Base-by-base conservation (phyloP, 257 asterid species). In the Gardenia jasminoides region DNA sequence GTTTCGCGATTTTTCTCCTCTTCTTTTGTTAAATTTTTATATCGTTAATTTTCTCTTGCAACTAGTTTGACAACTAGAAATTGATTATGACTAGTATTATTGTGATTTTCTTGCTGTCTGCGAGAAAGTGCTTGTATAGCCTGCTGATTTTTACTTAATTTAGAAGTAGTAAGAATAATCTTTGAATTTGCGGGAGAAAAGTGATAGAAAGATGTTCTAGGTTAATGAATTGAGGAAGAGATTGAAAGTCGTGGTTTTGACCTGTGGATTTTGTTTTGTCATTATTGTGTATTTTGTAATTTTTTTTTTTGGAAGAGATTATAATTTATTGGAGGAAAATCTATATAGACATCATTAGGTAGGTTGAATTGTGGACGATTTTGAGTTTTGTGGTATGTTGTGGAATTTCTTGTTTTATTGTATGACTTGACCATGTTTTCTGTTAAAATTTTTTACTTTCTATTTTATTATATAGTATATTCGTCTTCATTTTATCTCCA, bases 1-100 rank as follows among this genome's bases (percentile, higher is more conserved):
- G 99, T 90, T 47, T 1, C 5, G 36, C 39, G 7, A 8, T 1
- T 67, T n/a, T 59, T 30, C 24, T 9, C 43, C 31, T 26, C 0
- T n/a, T 50, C 33, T 78, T 78, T 39, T 70, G 41, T 17, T 58
- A 47, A 78, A 79, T 39, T 26, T 28, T 26, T 31, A 13, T 30
- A 43, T 12, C 44, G 0, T 77, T 24, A 68, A 31, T 19, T 68
- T 39, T 36, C n/a, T n/a, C 1, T 67, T 19, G n/a, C 36, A 39
- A n/a, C 13, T 7, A 15, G 15, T 12, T 36, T 31, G 26, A 54
- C 6, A 54, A 52, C 3, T 52, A 0, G 19, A 52, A 52, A 36
- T 3, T 15, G 6, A 24, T 70, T 43, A 12, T n/a, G 28, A 70
- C 22, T 1, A 52, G 11, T 10, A 20, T 46, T 16, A 36, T 68